Base-by-base conservation (phyloP, 257 asterid species). In the Primulina huaijiensis region DNA sequence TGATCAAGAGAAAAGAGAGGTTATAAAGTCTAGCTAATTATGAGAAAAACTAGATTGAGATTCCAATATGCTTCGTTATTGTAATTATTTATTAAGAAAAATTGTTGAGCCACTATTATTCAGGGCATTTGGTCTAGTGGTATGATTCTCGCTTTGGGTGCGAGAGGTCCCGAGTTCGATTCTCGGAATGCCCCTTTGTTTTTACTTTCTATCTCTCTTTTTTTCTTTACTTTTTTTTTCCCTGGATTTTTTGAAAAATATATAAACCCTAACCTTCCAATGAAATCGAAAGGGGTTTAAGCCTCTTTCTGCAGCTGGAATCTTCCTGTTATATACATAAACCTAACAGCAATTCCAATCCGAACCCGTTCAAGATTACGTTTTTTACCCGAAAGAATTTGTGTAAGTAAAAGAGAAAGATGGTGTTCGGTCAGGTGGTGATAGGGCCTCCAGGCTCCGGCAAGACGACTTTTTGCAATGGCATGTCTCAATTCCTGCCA, bases 361-460 rank as follows among this genome's bases (percentile, higher is more conserved):
- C 0, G 56, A 16, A 50, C 2, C 56, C 56, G 7, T 50, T 50
- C 2, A 5, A 16, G 17, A 6, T 17, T 16, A 50, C 57, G 21
- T 16, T 50, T 17, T 17, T 16, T 50, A 50, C 21, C 2, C 57
- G 14, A 5, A 50, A 10, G 7, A 50, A 50, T 16, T 50, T 50
- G 20, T 50, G 57, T 0, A 6, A 16, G 57, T 50, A 50, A 50
- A 72, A n/a, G 33, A 8, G 0, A 73, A 62, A 34, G 57, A 94
- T 91, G 99, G 99, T 88, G 56, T 94, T 89, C 67, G 97, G 99
- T 62, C 99, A 94, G 85, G 83, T 94, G 69, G 99, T 94, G 60
- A 91, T 94, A 10, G 99, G 99, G 2, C 99, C 97, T 5, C 97
- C 99, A 62, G 99, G 97, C 79, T 94, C 97, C 17, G 99, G 99